Base-by-base conservation (phyloP, 1,139 yeast genomes). In the Candida dubliniensis region DNA sequence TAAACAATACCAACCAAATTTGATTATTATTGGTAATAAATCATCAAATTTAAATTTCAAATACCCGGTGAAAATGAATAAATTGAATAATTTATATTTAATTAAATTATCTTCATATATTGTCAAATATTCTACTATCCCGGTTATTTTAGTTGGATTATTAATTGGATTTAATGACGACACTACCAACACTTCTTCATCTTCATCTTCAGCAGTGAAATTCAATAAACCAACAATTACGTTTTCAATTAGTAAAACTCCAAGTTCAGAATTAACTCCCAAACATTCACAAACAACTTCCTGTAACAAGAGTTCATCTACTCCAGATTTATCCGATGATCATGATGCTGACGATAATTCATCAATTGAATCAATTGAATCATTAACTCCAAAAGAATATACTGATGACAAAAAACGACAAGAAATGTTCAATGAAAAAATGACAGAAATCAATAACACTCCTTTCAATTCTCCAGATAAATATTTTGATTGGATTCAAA, bases 11-110 rank as follows among this genome's bases (percentile, higher is more conserved):
- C 75, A 66, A 45, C 79, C 79, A 1, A 64, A 64, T 42, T 51
- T 74, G 46, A 47, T 73, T 45, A 51, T 77, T 2, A 52, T 69
- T 38, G 76, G 77, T 3, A 72, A 68, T 47, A 69, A 66, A 46
- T 63, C 69, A 23, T 57, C 72, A 29, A 72, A 70, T 51, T 58
- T 72, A 46, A 74, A 74, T 54, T 74, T 72, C 60, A 71, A 70
- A 52, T 74, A 74, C 48, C 76, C 76, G 2, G 52, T 64, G 24
- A 64, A 66, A 45, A 53, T 67, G 46, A 59, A 60, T 40, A 54
- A 56, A 27, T 49, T 56, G 15, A 54, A 53, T 47, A 49, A 53
- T 23, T 56, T 58, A 36, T 70, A 56, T 47, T 55, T 73, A 43
- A 57, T 74, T 38, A 71, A 71, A 51, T 56, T 71, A 40, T 62